Conservation (phyloP, 2,329 filamentous ascomycete species). For the Sporothrix pseudoabietina region DNA sequence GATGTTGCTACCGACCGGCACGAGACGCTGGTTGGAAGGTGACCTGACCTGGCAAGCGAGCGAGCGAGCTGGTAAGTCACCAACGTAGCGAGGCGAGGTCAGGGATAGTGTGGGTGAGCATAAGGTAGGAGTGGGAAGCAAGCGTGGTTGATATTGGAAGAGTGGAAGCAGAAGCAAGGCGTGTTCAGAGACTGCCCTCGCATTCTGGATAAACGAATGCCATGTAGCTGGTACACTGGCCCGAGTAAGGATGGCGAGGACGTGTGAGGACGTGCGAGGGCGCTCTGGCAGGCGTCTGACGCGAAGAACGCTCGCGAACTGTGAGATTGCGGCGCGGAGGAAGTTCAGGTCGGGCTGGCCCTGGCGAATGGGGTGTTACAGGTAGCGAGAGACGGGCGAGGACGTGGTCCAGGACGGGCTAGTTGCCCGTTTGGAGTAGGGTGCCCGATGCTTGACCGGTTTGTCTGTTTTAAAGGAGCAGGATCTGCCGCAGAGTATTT, state of each 20-base stretch:
- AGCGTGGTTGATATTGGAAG: neutral
- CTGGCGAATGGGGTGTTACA: conserved; percentile 36
- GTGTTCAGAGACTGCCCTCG: neutral
- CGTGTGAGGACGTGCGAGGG: neutral
- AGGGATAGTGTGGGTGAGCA: neutral
- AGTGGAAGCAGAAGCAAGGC: neutral
- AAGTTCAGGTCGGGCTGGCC: conserved; percentile 21
- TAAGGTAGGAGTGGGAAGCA: neutral
- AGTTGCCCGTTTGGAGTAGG: conserved; percentile 27
- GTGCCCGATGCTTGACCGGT: neutral
- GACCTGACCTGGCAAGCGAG: conserved; percentile 12
- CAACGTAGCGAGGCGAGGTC: neutral
- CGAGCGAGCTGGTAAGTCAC: neutral
- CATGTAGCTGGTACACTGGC: neutral
- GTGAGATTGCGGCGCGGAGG: conserved; percentile 25
- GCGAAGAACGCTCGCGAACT: conserved; percentile 21
- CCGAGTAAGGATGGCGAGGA: neutral
- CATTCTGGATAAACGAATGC: neutral
- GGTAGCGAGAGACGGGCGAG: conserved; percentile 33
- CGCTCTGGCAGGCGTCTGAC: neutral
- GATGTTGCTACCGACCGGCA: neutral
- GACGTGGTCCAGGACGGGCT: conserved; percentile 21
- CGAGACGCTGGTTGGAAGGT: neutral
- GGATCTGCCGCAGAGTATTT: neutral
- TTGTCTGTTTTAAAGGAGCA: neutral